Conservation (phyloP, 306 rosid species). For the Clitoria ternatea region DNA sequence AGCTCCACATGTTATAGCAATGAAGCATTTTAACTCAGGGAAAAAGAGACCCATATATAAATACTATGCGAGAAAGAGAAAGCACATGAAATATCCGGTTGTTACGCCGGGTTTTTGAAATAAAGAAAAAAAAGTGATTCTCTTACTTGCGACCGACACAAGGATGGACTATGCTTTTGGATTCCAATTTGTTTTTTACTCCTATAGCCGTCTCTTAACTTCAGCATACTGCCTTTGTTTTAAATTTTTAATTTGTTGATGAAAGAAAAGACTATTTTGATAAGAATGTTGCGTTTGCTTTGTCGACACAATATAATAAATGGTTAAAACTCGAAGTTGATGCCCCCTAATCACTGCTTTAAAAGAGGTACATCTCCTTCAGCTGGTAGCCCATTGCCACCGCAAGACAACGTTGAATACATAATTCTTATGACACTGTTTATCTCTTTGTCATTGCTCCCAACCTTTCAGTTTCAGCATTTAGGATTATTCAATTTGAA, state of each 20-base stretch:
- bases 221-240: slow-evolving; percentile 8
- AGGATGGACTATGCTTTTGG: slow-evolving; percentile 16
- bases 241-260: not conserved
- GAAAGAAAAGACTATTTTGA: not conserved
- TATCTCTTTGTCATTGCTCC: slow-evolving; percentile 2
- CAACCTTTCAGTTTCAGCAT: not conserved
- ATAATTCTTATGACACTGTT: slow-evolving; percentile 12
- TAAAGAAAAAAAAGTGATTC: slow-evolving; percentile 32
- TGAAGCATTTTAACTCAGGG: not conserved
- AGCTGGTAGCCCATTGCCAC: not conserved
- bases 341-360: slow-evolving; percentile 38
- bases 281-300: not conserved
- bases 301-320: not conserved
- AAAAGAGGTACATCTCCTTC: slow-evolving; percentile 30
- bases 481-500: no score
- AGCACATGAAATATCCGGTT: slow-evolving; percentile 64
- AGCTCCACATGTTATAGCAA: slow-evolving; percentile 54
- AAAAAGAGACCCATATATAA: not conserved
- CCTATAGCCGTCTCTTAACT: slow-evolving; percentile 23
- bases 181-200: slow-evolving; percentile 28
- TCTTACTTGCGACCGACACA: slow-evolving; percentile 24
- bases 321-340: not conserved
- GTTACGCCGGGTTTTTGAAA: slow-evolving; percentile 45
- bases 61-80: not conserved
- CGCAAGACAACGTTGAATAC: slow-evolving; percentile 2